These are phyloP conservation scores for Berberis thunbergii DNA, from an alignment of 164 flowering plant genomes.

Conservation along the genomic window DNA sequence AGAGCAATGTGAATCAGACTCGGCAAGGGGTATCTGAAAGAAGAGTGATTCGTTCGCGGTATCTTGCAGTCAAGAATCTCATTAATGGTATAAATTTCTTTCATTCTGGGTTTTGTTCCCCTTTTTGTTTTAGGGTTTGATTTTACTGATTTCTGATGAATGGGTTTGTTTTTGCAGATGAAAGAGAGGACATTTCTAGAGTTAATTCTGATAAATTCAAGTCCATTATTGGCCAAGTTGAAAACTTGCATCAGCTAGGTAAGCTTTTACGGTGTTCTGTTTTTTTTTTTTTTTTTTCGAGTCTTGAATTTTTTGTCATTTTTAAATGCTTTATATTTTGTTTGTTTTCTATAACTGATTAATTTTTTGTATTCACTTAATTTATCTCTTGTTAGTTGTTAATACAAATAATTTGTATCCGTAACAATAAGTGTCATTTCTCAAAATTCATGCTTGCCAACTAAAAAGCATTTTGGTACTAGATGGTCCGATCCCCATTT, in stretches of 20 bases:
- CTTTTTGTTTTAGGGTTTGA: background rate
- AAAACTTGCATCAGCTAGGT: conserved; percentile 62
- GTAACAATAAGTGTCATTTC: too few relatives aligned
- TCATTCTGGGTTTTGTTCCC: background rate
- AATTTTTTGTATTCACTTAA: too few relatives aligned
- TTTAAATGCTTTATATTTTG: background rate
- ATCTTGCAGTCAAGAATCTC: conserved; percentile 33
- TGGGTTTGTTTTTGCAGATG: conserved; percentile 36
- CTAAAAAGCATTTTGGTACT: too few relatives aligned
- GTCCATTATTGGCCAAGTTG: conserved; percentile 48
- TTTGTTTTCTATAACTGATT: too few relatives aligned
- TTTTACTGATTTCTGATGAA: background rate
- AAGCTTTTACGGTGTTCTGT: background rate
- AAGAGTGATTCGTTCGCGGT: conserved; percentile 46
- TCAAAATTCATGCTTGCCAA: too few relatives aligned
- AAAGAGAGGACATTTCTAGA: conserved; percentile 45
- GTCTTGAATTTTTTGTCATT: too few relatives aligned
- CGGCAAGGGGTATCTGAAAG: conserved; percentile 20
- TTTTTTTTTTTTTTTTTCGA: background rate
- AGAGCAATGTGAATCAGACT: too few relatives aligned
- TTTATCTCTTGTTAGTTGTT: too few relatives aligned
- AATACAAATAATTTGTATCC: too few relatives aligned
- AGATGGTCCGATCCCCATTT: too few relatives aligned
- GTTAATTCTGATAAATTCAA: conserved; percentile 46
- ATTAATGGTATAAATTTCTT: conserved; percentile 29